Base-by-base conservation (phyloP, 225 moss, liverwort and hornwort species). In the Takakia lepidozioides region DNA sequence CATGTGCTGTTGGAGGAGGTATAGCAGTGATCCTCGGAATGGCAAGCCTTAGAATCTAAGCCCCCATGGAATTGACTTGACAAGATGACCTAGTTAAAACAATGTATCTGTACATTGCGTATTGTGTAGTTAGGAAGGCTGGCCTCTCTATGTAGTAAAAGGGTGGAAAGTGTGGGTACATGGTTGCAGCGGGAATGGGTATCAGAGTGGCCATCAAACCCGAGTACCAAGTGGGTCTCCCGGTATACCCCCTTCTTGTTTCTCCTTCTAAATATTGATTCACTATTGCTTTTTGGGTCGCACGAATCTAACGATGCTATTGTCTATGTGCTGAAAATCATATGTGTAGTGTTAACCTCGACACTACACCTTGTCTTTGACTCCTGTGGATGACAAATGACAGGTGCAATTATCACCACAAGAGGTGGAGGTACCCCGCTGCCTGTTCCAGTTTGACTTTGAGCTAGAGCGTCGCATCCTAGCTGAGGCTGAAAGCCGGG, bases 401-500 rank as follows among this genome's bases (percentile, higher is more conserved):
- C 67, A 93, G 93, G 81, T 74, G 41, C 85, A 86, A 47, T 58
- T 88, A 46, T 51, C 72, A 52, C 56, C 81, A 50, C 88, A 75
- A 54, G 83, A 70, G 63, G 78, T 71, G n/a, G 95, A 91, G 51
- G 87, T 98, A 17, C 78, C 87, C 5, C 82, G 91, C 54, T 81
- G 91, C 73, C 61, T 81, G 25, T 98, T 98, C 46, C 82, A 66
- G 43, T 83, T 98, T 56, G 85, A 98, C 56, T 98, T 91, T 58
- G 91, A 98, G 56, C 50, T 98, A 39, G 95, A 98, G 74, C 80
- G 85, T 48, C 78, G 91, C 68, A 91, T 98, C 41, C 51, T 98
- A 64, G 85, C 87, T 25, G 95, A 91, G 64, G 75, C 69, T 50
- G 91, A 83, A 49, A 74, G 75, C 26, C 76, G 71, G 58, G 72